Evolutionary conservation across 2,329 filamentous ascomycete species (phyloP).

Genomic region (Penicillium palitans): DNA sequence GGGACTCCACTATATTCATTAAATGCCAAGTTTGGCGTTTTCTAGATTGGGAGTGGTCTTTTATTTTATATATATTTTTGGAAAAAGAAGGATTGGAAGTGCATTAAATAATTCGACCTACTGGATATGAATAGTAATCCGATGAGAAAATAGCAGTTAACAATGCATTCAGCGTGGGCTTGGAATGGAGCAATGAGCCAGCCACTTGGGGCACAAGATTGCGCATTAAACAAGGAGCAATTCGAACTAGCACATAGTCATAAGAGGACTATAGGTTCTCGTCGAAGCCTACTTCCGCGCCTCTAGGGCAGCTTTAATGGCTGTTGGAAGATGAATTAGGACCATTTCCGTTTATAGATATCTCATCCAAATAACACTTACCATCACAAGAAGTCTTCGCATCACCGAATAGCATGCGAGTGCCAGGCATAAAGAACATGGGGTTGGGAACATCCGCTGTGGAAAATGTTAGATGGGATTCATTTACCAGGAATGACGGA

Average conservation of each 20-base stretch:
- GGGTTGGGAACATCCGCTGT: conserved; percentile 85
- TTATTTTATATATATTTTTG: no score
- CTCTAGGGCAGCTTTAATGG: conserved; percentile 46
- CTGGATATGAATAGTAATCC: background rate
- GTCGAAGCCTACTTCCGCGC: conserved; percentile 27
- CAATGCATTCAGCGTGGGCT: background rate
- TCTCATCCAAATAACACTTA: conserved; percentile 41
- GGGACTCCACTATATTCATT: background rate
- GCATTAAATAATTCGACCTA: background rate
- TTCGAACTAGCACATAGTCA: background rate
- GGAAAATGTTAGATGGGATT: conserved; percentile 8
- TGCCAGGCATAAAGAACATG: conserved; percentile 89
- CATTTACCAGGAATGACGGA: background rate
- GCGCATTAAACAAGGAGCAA: background rate
- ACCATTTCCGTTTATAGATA: background rate
- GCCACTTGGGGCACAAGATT: background rate
- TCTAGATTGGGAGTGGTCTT: background rate
- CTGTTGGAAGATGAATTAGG: conserved; percentile 25
- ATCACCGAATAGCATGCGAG: conserved; percentile 90
- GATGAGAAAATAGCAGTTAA: background rate
- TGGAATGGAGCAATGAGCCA: background rate
- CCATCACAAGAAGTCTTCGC: conserved; percentile 81
- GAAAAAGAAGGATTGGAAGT: background rate
- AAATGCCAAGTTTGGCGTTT: background rate
- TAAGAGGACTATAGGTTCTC: background rate